These are phyloP conservation scores for Talaromyces islandicus DNA, from an alignment of 2,329 filamentous ascomycete species.

Conservation along the genomic window DNA sequence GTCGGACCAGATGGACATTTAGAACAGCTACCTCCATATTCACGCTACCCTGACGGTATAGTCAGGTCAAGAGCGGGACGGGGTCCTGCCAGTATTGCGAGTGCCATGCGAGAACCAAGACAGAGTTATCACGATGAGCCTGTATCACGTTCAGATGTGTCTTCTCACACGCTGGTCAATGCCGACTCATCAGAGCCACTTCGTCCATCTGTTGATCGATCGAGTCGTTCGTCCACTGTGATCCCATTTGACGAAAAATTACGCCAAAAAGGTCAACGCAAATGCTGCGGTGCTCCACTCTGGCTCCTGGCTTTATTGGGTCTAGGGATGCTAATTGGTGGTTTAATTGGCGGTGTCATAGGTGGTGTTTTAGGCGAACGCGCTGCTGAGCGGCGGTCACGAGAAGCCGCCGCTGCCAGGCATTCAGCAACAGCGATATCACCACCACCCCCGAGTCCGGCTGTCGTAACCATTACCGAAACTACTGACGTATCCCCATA, in stretches of 20 bases:
- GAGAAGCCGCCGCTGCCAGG: conserved; percentile 6
- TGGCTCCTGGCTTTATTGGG: conserved; percentile 45
- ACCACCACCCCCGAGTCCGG: conserved; percentile 9
- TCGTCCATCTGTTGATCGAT: conserved; percentile 12
- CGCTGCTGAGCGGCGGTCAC: conserved; percentile 19
- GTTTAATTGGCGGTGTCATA: conserved; percentile 48
- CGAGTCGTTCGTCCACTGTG: conserved; percentile 17
- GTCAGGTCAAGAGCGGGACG: conserved; percentile 51
- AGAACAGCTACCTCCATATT: conserved; percentile 88
- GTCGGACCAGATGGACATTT: conserved; percentile 83
- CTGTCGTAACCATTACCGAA: conserved; percentile 43
- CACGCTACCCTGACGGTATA: conserved; percentile 72
- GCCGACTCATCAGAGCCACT: conserved; percentile 12
- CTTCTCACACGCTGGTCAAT: conserved; percentile 22
- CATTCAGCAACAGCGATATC: conserved; percentile 1
- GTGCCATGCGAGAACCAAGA: conserved; percentile 15
- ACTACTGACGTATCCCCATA: conserved; percentile 48
- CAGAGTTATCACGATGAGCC: conserved; percentile 25
- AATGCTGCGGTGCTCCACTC: conserved; percentile 47
- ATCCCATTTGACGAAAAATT: conserved; percentile 38
- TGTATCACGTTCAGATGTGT: conserved; percentile 24
- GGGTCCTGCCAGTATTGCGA: conserved; percentile 32
- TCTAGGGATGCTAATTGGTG: conserved; percentile 43
- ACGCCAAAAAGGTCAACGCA: conserved; percentile 36
- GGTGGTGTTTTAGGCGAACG: conserved; percentile 49